Base-by-base conservation (phyloP, 2,329 filamentous ascomycete species). In the Clathrospora elynae region DNA sequence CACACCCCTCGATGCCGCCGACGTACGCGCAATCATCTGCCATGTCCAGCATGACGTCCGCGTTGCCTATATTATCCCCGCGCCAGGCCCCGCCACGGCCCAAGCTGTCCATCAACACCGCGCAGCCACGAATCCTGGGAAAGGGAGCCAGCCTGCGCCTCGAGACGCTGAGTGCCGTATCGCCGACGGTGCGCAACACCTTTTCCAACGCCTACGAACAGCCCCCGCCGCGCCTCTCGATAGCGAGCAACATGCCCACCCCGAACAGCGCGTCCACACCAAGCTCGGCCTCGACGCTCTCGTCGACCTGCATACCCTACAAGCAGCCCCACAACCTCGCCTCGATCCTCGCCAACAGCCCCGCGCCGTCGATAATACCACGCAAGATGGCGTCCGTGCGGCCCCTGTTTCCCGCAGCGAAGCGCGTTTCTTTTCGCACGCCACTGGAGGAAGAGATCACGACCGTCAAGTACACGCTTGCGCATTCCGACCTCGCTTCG, bases 61-160 rank as follows among this genome's bases (percentile, higher is more conserved):
- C 73, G 57, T 68, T 77, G 51, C 69, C 74, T 63, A 71, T 76
- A 69, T 63, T 71, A 67, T 59, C 67, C 42, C 57, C 60, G 37
- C 59, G 58, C 42, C 46, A 51, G 41, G 67, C 41, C 17, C 49
- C 64, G 31, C 70, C 69, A 53, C 71, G 79, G 46, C 82, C 82
- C 1, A 84, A 82, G 66, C 74, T 85, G 35, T 81, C 79, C 25
- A 73, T 85, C 37, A 79, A 85, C 68, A 85, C 82, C 9, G 68
- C 76, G 9, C 71, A 75, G 35, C 55, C 68, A 8, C 64, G 70
- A 43, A 75, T 76, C 14, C 81, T 80, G 61, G 78, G 78, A 42
- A 80, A 76, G 49, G 75, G 74, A 24, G 75, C 76, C 16, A 77
- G 75, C 40, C 66, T 83, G 31, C 75, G 78, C 10, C 71, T 81